Evolutionary conservation across 2,329 filamentous ascomycete genomes (phyloP), one percentile per base, ranked within the genome.

Genomic region (Pseudogymnoascus sp.): DNA sequence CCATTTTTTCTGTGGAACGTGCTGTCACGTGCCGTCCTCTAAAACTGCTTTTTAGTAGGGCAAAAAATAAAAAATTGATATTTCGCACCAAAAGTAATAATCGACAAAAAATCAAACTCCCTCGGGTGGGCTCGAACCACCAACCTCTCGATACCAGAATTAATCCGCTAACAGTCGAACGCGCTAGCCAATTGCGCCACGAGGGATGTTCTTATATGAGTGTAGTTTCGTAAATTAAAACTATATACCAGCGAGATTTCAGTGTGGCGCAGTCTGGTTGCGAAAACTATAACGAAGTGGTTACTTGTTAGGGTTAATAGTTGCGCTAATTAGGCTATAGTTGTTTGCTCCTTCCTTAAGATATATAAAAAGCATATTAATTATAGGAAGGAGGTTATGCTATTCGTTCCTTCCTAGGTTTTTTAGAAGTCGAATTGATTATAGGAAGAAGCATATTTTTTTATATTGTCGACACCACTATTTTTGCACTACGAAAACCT

Each of bases 111-210:
- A 24, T 5, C 10, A 14, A 46, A 26, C 41, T 46, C 41, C 41
- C 41, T 46, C 41, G 41, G 41, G 41, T 46, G 41, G 41, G 41
- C 41, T 46, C 41, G 41, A 46, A 46, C 41, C 41, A 46, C 41
- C 41, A 46, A 46, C 41, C 41, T 46, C 41, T 46, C 41, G 41
- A 46, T 46, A 24, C 6, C 19, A 24, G 5, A 40, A 8, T 24
- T 24, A 26, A n/a, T 43, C 19, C 5, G 6, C 1, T 46, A 46
- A 46, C 41, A 46, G 41, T 46, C 41, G 41, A 46, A 46, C 41
- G 41, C 41, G 41, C 41, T 46, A 46, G 41, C 41, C 41, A 46
- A 46, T 46, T 46, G 41, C 41, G 41, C 41, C 41, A 46, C 41
- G 41, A 46, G 41, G 41, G 41, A 46, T 26, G 3, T 24, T 12